Percentiles rank a stretch among this genome's conserved stretches.
phyloP scores from a whole-genome alignment of 1,284 basidiomycete genomes.

The Cutaneotrichosporon sp. region DNA sequence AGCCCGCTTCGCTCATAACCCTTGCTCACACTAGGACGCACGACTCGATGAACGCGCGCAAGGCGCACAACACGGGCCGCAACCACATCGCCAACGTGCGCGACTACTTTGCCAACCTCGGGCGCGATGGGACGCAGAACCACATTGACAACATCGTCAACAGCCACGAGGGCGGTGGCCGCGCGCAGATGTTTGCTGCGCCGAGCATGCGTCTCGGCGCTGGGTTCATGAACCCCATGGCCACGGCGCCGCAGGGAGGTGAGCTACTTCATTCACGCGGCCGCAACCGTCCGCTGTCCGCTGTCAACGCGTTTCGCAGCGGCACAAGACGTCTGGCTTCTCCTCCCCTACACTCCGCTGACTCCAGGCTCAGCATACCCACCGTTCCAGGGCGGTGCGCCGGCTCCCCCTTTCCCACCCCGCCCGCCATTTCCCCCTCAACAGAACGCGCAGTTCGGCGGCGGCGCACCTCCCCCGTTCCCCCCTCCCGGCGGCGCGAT shows the following conservation, averaged over 20 bases:
- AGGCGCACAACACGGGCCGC: conserved; percentile 95
- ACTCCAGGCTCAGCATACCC: conserved; percentile 15
- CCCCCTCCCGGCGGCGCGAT: conserved; percentile 21
- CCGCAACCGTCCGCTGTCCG: too few species aligned
- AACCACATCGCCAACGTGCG: conserved; percentile 96
- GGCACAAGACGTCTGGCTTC: background rate
- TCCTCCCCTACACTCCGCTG: background rate
- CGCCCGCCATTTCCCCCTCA: conserved; percentile 64
- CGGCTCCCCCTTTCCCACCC: conserved; percentile 64
- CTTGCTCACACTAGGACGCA: conserved; percentile 31
- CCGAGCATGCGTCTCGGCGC: conserved; percentile 61
- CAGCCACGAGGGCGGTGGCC: conserved; percentile 69
- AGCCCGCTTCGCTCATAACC: too few species aligned
- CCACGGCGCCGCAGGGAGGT: conserved; percentile 27
- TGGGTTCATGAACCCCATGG: conserved; percentile 48
- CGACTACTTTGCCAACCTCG: conserved; percentile 94
- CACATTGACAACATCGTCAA: conserved; percentile 95
- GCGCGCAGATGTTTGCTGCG: conserved; percentile 61
- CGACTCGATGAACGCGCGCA: conserved; percentile 66
- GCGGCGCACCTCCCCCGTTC: conserved; percentile 25
- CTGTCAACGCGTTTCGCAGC: too few species aligned
- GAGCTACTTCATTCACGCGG: too few species aligned
- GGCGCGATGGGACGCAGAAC: conserved; percentile 92
- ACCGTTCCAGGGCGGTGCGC: conserved; percentile 20
- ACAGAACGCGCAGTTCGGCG: conserved; percentile 60